Conservation (phyloP, 768 basidiomycete species). For the Fibroporia radiculosa region DNA sequence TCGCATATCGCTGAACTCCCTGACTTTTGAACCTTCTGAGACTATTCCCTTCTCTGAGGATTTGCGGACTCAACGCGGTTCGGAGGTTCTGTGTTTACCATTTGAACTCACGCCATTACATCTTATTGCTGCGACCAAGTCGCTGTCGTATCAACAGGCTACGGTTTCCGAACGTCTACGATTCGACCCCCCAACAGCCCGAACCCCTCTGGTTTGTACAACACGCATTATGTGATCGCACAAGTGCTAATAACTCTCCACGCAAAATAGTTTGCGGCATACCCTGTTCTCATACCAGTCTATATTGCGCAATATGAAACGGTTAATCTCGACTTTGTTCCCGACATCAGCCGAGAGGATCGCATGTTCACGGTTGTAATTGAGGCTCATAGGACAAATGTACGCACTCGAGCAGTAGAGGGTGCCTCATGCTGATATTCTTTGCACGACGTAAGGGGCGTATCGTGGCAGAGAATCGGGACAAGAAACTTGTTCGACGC, state of each 20-base stretch:
- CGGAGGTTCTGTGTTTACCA: background rate
- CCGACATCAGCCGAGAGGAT: too few relatives aligned
- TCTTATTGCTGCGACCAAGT: background rate
- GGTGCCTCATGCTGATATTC: background rate
- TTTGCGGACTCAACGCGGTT: background rate
- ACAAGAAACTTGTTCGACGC: background rate
- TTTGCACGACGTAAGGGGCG: background rate
- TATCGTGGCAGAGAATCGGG: background rate
- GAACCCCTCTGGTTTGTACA: too few relatives aligned
- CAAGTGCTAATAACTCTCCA: background rate
- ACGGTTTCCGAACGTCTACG: background rate
- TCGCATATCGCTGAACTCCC: background rate
- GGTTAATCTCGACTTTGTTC: background rate
- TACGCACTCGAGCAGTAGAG: background rate
- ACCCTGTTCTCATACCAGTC: conserved; percentile 2
- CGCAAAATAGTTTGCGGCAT: conserved; percentile 3
- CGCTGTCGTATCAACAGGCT: background rate
- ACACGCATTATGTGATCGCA: too few relatives aligned
- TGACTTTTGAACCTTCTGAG: background rate
- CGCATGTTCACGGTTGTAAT: conserved; percentile 1
- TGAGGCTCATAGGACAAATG: background rate
- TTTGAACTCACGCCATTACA: conserved; percentile 1
- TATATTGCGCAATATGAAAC: conserved; percentile 2
- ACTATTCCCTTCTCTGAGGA: conserved; percentile 1
- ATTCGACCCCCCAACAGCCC: background rate